A percentile compares a stretch with the other conserved stretches of the same genome.
phyloP scores from a whole-genome alignment of 768 basidiomycete species.

The Leccinum fibrillosum region DNA sequence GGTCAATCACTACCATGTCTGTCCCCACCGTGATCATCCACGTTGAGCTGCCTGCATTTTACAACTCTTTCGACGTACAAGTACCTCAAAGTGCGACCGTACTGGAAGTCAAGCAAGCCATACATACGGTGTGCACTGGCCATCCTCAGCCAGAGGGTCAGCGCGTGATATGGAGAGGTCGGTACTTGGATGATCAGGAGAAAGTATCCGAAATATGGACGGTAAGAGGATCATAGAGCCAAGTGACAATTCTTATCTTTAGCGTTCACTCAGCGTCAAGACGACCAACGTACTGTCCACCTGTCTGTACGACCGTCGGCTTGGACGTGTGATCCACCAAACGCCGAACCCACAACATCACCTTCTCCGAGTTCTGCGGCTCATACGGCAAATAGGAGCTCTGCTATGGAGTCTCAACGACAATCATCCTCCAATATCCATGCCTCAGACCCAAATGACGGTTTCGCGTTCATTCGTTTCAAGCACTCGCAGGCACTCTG shows the following conservation, averaged over 20 bases:
- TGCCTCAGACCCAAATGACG: background rate
- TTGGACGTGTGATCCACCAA: conserved; percentile 59
- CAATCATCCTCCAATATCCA: background rate
- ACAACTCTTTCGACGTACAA: conserved; percentile 59
- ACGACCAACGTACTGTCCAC: conserved; percentile 63
- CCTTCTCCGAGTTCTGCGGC: background rate
- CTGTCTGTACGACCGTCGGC: conserved; percentile 79
- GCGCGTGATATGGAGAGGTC: conserved; percentile 72
- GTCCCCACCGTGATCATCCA: conserved; percentile 40
- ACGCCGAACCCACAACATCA: conserved; percentile 15
- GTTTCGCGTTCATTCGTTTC: conserved; percentile 19
- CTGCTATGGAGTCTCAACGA: background rate
- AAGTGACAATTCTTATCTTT: conserved; percentile 5
- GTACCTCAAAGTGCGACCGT: conserved; percentile 50
- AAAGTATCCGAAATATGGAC: conserved; percentile 67
- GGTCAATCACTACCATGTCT: conserved; percentile 19
- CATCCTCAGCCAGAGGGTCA: conserved; percentile 68
- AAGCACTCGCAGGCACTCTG: conserved; percentile 26
- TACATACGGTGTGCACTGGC: conserved; percentile 57
- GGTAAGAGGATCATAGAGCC: conserved; percentile 35
- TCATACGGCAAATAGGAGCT: background rate
- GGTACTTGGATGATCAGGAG: conserved; percentile 62
- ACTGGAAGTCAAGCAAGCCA: conserved; percentile 64
- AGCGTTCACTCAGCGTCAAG: conserved; percentile 39
- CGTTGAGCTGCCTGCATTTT: conserved; percentile 75